phyloP scores from a whole-genome alignment of 441 rosid genomes.

The Isatis lusitanica region DNA sequence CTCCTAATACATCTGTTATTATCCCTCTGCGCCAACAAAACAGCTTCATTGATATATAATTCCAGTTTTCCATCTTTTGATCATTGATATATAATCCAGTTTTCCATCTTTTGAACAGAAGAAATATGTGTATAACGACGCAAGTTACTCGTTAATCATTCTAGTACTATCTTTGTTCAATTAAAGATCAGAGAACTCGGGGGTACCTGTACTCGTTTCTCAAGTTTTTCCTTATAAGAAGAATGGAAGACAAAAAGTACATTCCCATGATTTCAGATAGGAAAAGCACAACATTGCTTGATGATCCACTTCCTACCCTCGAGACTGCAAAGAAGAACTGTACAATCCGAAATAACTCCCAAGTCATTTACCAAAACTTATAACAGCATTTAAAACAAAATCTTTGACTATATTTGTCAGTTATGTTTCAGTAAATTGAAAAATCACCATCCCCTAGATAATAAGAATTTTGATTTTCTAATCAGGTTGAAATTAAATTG shows the following conservation, averaged over 20 bases:
- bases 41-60: constrained; percentile 6
- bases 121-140: neutral
- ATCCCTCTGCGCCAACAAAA: constrained; percentile 64
- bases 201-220: constrained; percentile 84
- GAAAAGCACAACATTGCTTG: constrained; percentile 96
- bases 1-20: constrained; percentile 93
- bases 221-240: constrained; percentile 95
- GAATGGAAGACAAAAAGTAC: constrained; percentile 97
- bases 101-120: neutral
- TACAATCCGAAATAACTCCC: constrained; percentile 27
- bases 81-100: neutral
- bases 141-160: neutral
- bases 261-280: constrained; percentile 99
- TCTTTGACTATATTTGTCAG: neutral
- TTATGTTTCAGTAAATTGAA: neutral
- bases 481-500: neutral
- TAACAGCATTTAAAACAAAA: neutral
- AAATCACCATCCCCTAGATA: neutral
- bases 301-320: constrained; percentile 97
- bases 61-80: neutral
- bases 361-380: constrained; percentile 26
- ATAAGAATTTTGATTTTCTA: neutral
- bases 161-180: neutral
- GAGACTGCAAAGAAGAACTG: constrained; percentile 99
- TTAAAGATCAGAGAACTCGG: neutral